Evolutionary conservation across 2,329 filamentous ascomycete species (phyloP).

Genomic region (Paracoccidioides brasiliensis): DNA sequence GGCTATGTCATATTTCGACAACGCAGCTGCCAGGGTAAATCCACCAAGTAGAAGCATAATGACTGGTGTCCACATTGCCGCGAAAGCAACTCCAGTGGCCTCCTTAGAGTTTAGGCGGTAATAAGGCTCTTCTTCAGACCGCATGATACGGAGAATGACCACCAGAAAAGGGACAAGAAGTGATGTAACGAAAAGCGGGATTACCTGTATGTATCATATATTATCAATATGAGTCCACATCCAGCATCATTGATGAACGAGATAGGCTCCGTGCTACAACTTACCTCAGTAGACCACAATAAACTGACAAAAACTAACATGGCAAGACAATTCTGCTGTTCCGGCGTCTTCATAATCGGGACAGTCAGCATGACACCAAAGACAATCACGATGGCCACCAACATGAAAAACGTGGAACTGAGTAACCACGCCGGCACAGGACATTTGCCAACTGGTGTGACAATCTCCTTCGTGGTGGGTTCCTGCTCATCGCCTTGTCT

Average conservation of each 20-base stretch:
- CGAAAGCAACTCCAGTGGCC: conserved; percentile 73
- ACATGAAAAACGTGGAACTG: conserved; percentile 64
- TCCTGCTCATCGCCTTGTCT: conserved; percentile 76
- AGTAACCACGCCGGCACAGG: conserved; percentile 69
- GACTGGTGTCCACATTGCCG: conserved; percentile 97
- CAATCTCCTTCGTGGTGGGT: conserved; percentile 51
- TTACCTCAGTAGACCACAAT: conserved; percentile 89
- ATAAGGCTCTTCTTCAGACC: conserved; percentile 58
- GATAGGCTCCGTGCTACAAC: conserved; percentile 10
- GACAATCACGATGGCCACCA: conserved; percentile 56
- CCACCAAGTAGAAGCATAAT: conserved; percentile 96
- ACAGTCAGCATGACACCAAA: conserved; percentile 63
- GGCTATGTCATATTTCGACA: conserved; percentile 96
- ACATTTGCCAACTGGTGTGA: conserved; percentile 68
- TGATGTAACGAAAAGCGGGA: conserved; percentile 92
- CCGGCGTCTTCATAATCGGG: conserved; percentile 71
- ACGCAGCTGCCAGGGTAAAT: conserved; percentile 85
- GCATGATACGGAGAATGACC: conserved; percentile 72
- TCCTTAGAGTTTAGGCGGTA: conserved; percentile 62
- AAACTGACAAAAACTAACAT: conserved; percentile 88
- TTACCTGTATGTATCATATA: conserved; percentile 46
- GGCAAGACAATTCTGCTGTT: conserved; percentile 92
- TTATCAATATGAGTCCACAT: conserved; percentile 5
- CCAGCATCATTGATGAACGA: neutral
- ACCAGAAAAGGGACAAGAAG: conserved; percentile 86